Evolutionary conservation across 495 filamentous ascomycete genomes (phyloP), one percentile per base, ranked within the genome.

Genomic region (Cercophora samala): DNA sequence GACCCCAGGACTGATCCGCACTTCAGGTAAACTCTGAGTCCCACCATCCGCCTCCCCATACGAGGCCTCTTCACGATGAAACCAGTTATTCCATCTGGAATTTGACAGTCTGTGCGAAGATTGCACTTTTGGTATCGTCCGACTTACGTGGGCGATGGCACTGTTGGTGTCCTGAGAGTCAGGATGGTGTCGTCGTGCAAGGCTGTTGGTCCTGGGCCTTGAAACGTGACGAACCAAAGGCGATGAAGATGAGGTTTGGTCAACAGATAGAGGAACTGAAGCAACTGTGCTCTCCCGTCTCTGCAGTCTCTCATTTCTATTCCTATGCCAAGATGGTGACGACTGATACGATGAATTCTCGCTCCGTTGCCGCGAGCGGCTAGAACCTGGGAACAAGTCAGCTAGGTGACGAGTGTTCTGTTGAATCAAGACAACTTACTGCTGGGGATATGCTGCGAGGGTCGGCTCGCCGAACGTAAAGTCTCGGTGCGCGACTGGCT

Each of bases 1-100:
- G 11, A 74, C 58, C 1, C 73, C 72, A 15, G 73, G 75, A 58
- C 70, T 77, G 25, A 74, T 51, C n/a, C 32, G 52, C 71, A 37
- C 70, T 66, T 53, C 69, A 65, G 23, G 60, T 23, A 67, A 58
- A 18, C 56, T 51, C 22, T 56, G 32, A 19, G 26, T 74, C 56
- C 23, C 64, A 32, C 61, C n/a, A 18, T 53, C 53, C 62, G 66
- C 66, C 62, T 60, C 71, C 11, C 68, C 54, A 8, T 58, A 29
- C n/a, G 37, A 46, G 11, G 37, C 11, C 15, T 17, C 37, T 11
- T 17, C 6, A 9, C 37, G 9, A 46, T 29, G 53, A 4, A 73
- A 59, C 75, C 73, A 77, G 5, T 46, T 61, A 26, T 59, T 66
- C 69, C 70, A 75, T 13, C 11, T 60, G 23, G 19, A 18, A 17